Evolutionary conservation across 495 filamentous ascomycete species (phyloP).

Genomic region (Bombardia bombarda): DNA sequence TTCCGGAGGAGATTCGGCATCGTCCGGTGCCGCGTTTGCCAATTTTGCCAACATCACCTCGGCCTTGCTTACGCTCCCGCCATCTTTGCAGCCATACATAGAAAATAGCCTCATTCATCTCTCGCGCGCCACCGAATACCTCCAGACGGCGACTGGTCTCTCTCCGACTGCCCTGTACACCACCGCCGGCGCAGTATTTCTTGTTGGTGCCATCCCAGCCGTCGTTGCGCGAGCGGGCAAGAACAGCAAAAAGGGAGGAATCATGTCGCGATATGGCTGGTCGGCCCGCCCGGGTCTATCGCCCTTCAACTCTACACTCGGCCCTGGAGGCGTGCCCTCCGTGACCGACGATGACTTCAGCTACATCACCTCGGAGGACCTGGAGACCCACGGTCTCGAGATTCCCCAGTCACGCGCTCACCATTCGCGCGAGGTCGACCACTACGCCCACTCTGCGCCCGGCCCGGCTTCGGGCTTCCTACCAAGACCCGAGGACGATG

Average conservation of each 20-base stretch:
- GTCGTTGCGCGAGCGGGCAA: conserved; percentile 32
- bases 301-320: conserved; percentile 46
- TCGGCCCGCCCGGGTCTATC: conserved; percentile 45
- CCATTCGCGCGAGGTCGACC: conserved; percentile 20
- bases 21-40: conserved; percentile 40
- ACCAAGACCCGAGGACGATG: conserved; percentile 54
- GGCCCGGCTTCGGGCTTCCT: conserved; percentile 16
- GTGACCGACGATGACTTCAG: conserved; percentile 72
- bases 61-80: conserved; percentile 28
- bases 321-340: conserved; percentile 39
- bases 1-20: conserved; percentile 42
- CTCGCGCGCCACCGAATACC: conserved; percentile 46
- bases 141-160: conserved; percentile 41
- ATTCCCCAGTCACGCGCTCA: conserved; percentile 22
- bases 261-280: conserved; percentile 59
- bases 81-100: conserved; percentile 40
- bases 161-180: conserved; percentile 38
- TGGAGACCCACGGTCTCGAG: conserved; percentile 37
- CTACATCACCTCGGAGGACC: conserved; percentile 70
- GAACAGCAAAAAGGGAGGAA: conserved; percentile 13
- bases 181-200: conserved; percentile 33
- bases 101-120: conserved; percentile 36
- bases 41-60: conserved; percentile 33
- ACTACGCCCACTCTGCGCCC: conserved; percentile 17
- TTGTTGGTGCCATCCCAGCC: conserved; percentile 43